phyloP scores from a whole-genome alignment of 257 asterid genomes.

The Ilex aquifolium region DNA sequence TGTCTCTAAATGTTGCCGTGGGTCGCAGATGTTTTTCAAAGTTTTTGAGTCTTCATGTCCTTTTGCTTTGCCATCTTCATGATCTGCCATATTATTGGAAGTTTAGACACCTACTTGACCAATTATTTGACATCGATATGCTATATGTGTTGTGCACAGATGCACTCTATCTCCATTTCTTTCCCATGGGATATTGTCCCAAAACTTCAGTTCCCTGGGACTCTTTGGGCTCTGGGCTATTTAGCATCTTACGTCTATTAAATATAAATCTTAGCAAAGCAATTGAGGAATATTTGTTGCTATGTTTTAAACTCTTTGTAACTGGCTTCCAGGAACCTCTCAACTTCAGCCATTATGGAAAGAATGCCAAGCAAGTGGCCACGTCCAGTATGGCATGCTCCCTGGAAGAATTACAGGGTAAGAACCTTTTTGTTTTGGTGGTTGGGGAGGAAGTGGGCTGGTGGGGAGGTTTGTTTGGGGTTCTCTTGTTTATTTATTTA shows the following conservation, averaged over 20 bases:
- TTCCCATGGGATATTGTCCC: background rate
- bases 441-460: background rate
- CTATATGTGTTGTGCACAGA: too few species aligned
- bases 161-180: too few species aligned
- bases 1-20: background rate
- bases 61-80: too few species aligned
- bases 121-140: too few species aligned
- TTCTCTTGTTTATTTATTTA: background rate
- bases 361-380: slow-evolving; percentile 99
- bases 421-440: slow-evolving; percentile 15
- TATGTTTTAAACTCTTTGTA: background rate
- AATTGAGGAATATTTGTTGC: background rate
- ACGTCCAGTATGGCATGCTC: slow-evolving; percentile 90
- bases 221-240: too few species aligned
- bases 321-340: slow-evolving; percentile 49
- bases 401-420: slow-evolving; percentile 99
- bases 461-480: background rate
- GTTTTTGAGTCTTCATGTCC: too few species aligned
- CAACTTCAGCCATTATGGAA: slow-evolving; percentile 98
- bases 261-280: background rate
- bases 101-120: too few species aligned
- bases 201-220: background rate
- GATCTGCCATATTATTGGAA: too few species aligned
- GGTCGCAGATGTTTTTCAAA: too few species aligned
- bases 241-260: too few species aligned